phyloP scores from a whole-genome alignment of 768 basidiomycete species.

The Calocera viscosa region DNA sequence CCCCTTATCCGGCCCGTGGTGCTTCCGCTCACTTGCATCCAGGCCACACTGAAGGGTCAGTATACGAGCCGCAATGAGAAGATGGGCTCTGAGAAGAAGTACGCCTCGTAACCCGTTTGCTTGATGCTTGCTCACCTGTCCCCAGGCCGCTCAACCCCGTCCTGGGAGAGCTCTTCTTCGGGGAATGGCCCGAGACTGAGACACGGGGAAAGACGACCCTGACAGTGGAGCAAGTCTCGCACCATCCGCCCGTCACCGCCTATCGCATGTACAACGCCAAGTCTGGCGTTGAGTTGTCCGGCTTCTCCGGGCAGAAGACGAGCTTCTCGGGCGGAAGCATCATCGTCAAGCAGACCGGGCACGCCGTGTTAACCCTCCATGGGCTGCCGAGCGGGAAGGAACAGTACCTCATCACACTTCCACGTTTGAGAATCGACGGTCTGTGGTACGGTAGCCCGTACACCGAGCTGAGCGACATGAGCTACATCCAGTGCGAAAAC shows the following conservation, averaged over 20 bases:
- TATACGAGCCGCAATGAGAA: constrained; percentile 90
- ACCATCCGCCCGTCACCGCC: constrained; percentile 78
- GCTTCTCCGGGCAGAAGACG: constrained; percentile 93
- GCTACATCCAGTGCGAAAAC: constrained; percentile 58
- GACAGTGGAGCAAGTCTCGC: constrained; percentile 90
- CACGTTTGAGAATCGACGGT: constrained; percentile 83
- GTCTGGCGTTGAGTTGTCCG: constrained; percentile 64
- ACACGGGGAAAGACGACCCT: constrained; percentile 70
- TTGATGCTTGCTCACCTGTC: constrained; percentile 12
- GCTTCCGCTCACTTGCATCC: background rate
- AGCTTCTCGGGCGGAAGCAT: constrained; percentile 59
- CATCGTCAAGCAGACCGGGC: constrained; percentile 85
- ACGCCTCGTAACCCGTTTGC: constrained; percentile 21
- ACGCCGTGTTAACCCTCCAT: constrained; percentile 66
- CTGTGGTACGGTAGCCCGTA: constrained; percentile 75
- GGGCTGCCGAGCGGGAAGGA: constrained; percentile 38
- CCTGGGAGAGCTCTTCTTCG: constrained; percentile 88
- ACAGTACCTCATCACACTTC: constrained; percentile 85
- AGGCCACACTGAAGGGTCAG: constrained; percentile 75
- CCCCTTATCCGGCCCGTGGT: background rate
- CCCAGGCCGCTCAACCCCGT: constrained; percentile 86
- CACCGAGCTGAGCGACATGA: constrained; percentile 77
- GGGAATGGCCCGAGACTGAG: constrained; percentile 63
- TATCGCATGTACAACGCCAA: constrained; percentile 73
- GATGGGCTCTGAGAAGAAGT: constrained; percentile 98